A percentile compares a stretch with the other conserved stretches of the same genome.
Conservation (phyloP, 2,329 filamentous ascomycete species). For the Scedosporium apiospermum region DNA sequence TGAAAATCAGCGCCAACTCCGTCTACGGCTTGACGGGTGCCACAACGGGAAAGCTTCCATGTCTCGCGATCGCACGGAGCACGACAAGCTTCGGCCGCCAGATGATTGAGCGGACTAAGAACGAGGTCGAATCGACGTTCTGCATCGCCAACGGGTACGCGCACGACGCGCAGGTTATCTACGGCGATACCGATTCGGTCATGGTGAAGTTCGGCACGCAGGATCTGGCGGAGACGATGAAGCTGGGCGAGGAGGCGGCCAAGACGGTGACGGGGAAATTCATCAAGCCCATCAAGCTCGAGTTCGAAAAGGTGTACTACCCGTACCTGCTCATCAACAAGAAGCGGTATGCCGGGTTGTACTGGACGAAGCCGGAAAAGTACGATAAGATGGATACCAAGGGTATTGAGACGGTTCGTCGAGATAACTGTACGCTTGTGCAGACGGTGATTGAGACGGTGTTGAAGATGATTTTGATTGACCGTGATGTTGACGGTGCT, state of each 20-base stretch:
- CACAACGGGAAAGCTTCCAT: conserved; percentile 90
- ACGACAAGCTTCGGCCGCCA: conserved; percentile 95
- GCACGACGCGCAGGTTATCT: conserved; percentile 93
- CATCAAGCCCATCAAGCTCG: conserved; percentile 92
- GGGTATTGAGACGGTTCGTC: conserved; percentile 93
- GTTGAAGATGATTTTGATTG: conserved; percentile 88
- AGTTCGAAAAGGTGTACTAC: conserved; percentile 99
- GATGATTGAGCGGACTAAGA: conserved; percentile 98
- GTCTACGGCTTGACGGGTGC: conserved; percentile 97
- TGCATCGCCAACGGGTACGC: conserved; percentile 89
- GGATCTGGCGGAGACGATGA: conserved; percentile 84
- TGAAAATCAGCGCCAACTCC: conserved; percentile 96
- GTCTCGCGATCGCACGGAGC: conserved; percentile 88
- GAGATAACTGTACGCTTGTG: conserved; percentile 92
- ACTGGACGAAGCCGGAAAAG: conserved; percentile 90
- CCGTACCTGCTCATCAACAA: conserved; percentile 99
- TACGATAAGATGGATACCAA: conserved; percentile 99
- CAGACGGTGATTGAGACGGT: conserved; percentile 98
- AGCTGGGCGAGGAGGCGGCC: conserved; percentile 86
- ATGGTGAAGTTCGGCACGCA: conserved; percentile 98
- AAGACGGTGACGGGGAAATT: conserved; percentile 86
- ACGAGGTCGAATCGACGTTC: conserved; percentile 86
- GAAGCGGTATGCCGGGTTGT: conserved; percentile 96
- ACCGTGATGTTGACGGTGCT: conserved; percentile 79
- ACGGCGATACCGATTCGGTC: conserved; percentile 97